Base-by-base conservation (phyloP, 192 early-diverging fungal genomes). In the Diversispora eburnea region DNA sequence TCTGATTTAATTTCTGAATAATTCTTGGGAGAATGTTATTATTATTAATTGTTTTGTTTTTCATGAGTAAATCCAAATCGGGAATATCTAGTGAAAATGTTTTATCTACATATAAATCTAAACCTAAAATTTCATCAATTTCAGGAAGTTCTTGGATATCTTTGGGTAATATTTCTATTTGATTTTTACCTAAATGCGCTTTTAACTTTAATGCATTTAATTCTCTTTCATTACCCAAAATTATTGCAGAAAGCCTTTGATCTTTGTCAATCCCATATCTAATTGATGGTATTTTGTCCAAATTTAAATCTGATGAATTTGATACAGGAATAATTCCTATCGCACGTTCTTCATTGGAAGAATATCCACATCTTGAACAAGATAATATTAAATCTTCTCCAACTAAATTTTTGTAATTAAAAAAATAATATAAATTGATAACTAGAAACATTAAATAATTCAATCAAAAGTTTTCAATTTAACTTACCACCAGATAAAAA, bases 321-420 rank as follows among this genome's bases (percentile, higher is more conserved):
- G 57, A 22, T 25, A 4, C 4, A 8, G 57, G 20, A 58, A 61
- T 5, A 57, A 20, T 48, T 22, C 85, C 89, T 13, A 79, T 45
- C 17, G 92, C 92, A 4, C 87, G 82, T 74, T 97, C 95, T 65
- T 92, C 92, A 70, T 97, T 97, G 3, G 94, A 91, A 17, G 85
- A 84, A 78, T 95, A 95, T 33, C 85, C 87, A 74, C 95, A 97
- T n/a, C 66, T 48, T 3, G 73, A 20, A 76, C 95, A 97, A 0
- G 77, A 74, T 20, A 95, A 77, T 60, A 97, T 63, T 2, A 86
- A 86, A 67, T 97, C 94, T 79, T 97, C 95, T 20, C 95, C 95
- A 1, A 83, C 87, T 81, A 68, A n/a, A 17, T 8, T 19, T 13
- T 12, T 19, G 10, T 7, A 54, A 68, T 12, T 51, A 4, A 4